Evolutionary conservation across 805 yeast species (phyloP).

Genomic region (Candida railenensis): DNA sequence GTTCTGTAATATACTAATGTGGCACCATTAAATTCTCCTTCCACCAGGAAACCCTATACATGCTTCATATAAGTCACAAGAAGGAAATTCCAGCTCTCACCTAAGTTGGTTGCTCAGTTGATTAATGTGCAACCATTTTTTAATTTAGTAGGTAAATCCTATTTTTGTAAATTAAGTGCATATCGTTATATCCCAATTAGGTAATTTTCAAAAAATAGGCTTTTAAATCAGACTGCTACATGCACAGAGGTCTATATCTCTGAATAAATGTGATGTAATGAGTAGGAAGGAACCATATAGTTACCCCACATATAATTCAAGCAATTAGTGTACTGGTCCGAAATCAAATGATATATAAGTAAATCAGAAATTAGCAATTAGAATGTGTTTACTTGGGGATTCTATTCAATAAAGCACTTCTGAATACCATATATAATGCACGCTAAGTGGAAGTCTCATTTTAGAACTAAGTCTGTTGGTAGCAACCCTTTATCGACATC

Average conservation of each 20-base stretch:
- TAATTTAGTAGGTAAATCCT: background rate
- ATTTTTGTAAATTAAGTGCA: background rate
- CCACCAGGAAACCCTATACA: background rate
- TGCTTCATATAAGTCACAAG: background rate
- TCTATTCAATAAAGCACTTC: no score
- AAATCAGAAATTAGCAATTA: background rate
- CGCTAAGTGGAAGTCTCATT: background rate
- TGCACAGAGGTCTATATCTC: no score
- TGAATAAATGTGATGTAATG: background rate
- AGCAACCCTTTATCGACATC: background rate
- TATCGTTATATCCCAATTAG: background rate
- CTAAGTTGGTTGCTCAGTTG: background rate
- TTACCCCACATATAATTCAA: background rate
- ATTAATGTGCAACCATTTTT: background rate
- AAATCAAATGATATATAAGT: background rate
- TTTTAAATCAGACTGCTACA: no score
- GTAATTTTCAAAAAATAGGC: background rate
- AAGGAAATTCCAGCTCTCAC: background rate
- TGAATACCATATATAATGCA: no score
- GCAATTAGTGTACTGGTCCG: background rate
- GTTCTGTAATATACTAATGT: no score
- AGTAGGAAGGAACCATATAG: background rate
- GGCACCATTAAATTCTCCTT: background rate
- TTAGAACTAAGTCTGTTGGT: conserved; percentile 1
- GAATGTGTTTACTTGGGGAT: no score